Evolutionary conservation across 2,329 filamentous ascomycete species (phyloP).

Genomic region (Calycina marina): DNA sequence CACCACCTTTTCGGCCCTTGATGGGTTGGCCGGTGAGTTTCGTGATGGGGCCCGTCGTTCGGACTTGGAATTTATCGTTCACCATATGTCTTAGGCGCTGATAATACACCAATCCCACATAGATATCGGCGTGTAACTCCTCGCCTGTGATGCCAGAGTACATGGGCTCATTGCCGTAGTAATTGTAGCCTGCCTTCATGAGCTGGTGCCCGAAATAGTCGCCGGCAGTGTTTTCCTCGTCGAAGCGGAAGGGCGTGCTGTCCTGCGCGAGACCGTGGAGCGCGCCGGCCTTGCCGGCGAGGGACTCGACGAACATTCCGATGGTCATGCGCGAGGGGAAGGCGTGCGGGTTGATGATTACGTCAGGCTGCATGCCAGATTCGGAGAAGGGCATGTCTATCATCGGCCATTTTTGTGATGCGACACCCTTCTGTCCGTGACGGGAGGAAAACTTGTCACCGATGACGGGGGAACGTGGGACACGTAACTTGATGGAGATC

Average conservation of each 20-base stretch:
- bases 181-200: slow-evolving; percentile 91
- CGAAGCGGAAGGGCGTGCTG: slow-evolving; percentile 87
- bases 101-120: slow-evolving; percentile 95
- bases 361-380: slow-evolving; percentile 87
- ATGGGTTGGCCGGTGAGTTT: slow-evolving; percentile 88
- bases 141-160: slow-evolving; percentile 95
- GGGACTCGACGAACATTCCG: slow-evolving; percentile 95
- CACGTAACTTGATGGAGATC: slow-evolving; percentile 81
- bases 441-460: slow-evolving; percentile 99
- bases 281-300: slow-evolving; percentile 88
- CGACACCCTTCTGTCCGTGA: slow-evolving; percentile 96
- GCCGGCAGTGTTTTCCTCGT: slow-evolving; percentile 78
- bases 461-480: slow-evolving; percentile 81
- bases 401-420: slow-evolving; percentile 87
- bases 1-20: slow-evolving; percentile 90
- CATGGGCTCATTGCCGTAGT: slow-evolving; percentile 96
- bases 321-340: slow-evolving; percentile 99
- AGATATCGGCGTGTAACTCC: slow-evolving; percentile 89
- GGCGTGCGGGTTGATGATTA: slow-evolving; percentile 98
- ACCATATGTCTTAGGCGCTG: slow-evolving; percentile 98
- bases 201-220: slow-evolving; percentile 96
- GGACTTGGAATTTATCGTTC: slow-evolving; percentile 97
- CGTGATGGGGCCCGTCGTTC: slow-evolving; percentile 87
- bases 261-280: slow-evolving; percentile 94
- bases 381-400: slow-evolving; percentile 95